Conservation (phyloP, 2,329 filamentous ascomycete species). For the Akanthomyces muscarius region DNA sequence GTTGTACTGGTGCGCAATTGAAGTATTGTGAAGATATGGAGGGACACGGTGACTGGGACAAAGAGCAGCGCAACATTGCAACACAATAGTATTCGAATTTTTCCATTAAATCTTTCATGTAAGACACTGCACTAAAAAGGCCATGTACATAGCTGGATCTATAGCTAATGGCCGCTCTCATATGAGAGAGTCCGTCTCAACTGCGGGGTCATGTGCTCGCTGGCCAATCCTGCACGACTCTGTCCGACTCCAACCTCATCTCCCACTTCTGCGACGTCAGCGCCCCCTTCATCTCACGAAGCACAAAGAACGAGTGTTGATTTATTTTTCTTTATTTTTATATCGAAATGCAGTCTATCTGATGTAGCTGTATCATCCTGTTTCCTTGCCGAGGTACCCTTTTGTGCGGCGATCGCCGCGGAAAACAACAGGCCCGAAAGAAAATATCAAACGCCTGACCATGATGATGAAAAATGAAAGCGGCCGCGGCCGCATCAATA, state of each 20-base stretch:
- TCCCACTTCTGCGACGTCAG: not conserved
- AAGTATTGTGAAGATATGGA: not conserved
- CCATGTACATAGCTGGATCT: not conserved
- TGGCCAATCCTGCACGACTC: not conserved
- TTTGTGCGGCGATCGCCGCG: not conserved
- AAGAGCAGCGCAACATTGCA: not conserved
- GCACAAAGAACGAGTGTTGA: conserved; percentile 1
- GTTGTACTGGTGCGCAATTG: not conserved
- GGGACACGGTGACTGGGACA: not conserved
- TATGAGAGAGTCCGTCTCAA: not conserved
- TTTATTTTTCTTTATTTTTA: not conserved
- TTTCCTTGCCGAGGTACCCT: not conserved
- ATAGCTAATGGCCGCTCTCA: not conserved
- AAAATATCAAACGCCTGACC: conserved; percentile 5
- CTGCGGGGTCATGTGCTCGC: conserved; percentile 13
- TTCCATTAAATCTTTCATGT: not conserved
- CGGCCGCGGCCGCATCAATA: not conserved
- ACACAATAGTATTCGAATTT: not conserved
- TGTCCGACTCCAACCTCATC: not conserved
- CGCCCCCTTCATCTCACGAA: conserved; percentile 3
- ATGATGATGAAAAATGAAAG: conserved; percentile 12
- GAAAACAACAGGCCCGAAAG: not conserved
- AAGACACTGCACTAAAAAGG: not conserved
- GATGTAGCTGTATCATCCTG: not conserved
- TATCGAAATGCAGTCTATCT: conserved; percentile 9